Evolutionary conservation across 2,329 filamentous ascomycete species (phyloP).

Genomic region (Arthroderma uncinatum): DNA sequence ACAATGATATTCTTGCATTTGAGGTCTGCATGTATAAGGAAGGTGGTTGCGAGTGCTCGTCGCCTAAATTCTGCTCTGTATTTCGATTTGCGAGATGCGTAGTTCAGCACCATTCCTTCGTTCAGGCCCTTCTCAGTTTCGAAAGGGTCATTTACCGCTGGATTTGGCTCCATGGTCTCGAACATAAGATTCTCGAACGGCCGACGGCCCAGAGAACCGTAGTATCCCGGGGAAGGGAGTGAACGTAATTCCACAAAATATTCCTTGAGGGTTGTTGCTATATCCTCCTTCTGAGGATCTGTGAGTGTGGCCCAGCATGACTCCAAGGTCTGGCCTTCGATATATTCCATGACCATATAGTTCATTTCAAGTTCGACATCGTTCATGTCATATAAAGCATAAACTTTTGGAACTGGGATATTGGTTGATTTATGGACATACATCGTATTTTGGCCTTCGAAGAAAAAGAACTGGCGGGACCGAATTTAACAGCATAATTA

Average conservation of each 20-base stretch:
- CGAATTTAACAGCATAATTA: slow-evolving; percentile 22
- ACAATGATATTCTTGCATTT: slow-evolving; percentile 26
- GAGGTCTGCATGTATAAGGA: slow-evolving; percentile 25
- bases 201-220: slow-evolving; percentile 20
- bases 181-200: slow-evolving; percentile 22
- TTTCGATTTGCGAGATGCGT: slow-evolving; percentile 12
- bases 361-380: slow-evolving; percentile 12
- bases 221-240: slow-evolving; percentile 20
- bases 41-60: slow-evolving; percentile 17
- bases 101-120: slow-evolving; percentile 21
- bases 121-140: slow-evolving; percentile 20
- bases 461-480: slow-evolving; percentile 16
- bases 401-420: slow-evolving; percentile 23
- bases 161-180: slow-evolving; percentile 19
- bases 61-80: slow-evolving; percentile 21
- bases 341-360: slow-evolving; percentile 25
- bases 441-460: slow-evolving; percentile 26
- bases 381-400: slow-evolving; percentile 21
- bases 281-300: slow-evolving; percentile 17
- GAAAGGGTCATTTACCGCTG: slow-evolving; percentile 22
- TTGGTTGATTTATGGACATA: slow-evolving; percentile 20
- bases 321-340: slow-evolving; percentile 20
- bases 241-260: slow-evolving; percentile 19
- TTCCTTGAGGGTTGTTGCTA: slow-evolving; percentile 15
- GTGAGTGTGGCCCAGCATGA: slow-evolving; percentile 17